These are phyloP conservation scores for Plasmodium sp. DNA, from an alignment of 169 alveolate genomes.

Conservation along the genomic window DNA sequence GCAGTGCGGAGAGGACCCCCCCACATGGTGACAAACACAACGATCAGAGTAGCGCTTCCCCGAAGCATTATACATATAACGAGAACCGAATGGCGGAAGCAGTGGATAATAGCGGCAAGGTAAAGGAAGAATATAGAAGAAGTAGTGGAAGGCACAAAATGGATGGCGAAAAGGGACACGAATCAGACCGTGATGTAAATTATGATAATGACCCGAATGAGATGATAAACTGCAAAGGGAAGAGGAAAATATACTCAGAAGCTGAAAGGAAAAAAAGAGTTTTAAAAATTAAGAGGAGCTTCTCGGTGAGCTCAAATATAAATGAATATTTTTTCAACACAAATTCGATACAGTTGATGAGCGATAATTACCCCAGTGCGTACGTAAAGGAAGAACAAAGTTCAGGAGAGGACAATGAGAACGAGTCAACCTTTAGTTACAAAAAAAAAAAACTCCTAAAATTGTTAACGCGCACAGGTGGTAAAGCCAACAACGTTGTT, in stretches of 20 bases:
- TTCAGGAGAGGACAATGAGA: not conserved
- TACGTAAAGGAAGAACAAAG: not conserved
- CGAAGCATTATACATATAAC: not conserved
- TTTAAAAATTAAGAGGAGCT: constrained; percentile 15
- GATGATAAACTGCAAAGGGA: not conserved
- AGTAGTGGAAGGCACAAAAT: not conserved
- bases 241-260: not conserved
- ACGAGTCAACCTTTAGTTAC: not conserved
- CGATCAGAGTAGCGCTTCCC: not conserved
- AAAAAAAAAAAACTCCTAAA: not conserved
- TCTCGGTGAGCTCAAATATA: constrained; percentile 38
- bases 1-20: not conserved
- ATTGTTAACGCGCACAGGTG: not conserved
- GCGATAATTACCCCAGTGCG: not conserved
- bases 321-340: constrained; percentile 37
- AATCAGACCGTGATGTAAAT: constrained; percentile 1
- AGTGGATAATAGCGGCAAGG: not conserved
- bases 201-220: not conserved
- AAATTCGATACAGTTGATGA: not conserved
- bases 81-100: constrained; percentile 1
- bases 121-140: not conserved
- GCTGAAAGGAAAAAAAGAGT: not conserved
- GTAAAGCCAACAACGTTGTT: not conserved
- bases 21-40: not conserved
- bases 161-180: constrained; percentile 11